Base-by-base conservation (phyloP, 2,329 filamentous ascomycete species). In the Ascochyta lentis region DNA sequence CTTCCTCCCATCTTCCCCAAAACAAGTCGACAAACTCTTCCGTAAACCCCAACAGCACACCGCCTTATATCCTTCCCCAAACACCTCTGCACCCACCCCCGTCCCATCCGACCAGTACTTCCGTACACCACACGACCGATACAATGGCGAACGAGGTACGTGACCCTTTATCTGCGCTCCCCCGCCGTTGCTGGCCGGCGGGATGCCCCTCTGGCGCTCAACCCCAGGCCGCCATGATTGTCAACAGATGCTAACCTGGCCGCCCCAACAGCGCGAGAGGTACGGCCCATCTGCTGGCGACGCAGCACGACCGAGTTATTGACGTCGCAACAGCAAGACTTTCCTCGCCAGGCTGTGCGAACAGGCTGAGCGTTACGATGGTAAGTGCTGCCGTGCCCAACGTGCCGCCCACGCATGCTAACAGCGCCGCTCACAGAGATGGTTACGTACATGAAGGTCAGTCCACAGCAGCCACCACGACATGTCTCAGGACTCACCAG, bases 311-410 rank as follows among this genome's bases (percentile, higher is more conserved):
- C 50, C 27, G 43, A 26, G 41, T 53, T 59, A 70, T 71, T 76
- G 67, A 76, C 72, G 43, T 51, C 16, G 43, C 46, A 54, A 63
- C 67, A 76, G 74, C 73, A 98, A 98, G 89, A 98, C 95, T 78
- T 98, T 98, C 87, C 92, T 98, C 81, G 95, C 95, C 81, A 89
- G 95, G 84, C 92, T 99, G 79, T 98, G 95, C 86, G 95, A 98
- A 91, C 95, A 99, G 89, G 95, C 95, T 79, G 95, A 98, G 87
- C 94, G 94, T 79, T 99, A 99, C 84, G 94, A 99, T 94, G 95
- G 85, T 87, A 79, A 80, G 85, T 78, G 64, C 68, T 49, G 48
- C 56, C 29, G 51, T 55, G 56, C 40, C 50, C 58, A 47, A 55
- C 53, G 53, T 58, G 43, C 45, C 46, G 56, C 41, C 57, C 54